Evolutionary conservation across 2,329 filamentous ascomycete species (phyloP).

Genomic region (Colletotrichum liriopes): DNA sequence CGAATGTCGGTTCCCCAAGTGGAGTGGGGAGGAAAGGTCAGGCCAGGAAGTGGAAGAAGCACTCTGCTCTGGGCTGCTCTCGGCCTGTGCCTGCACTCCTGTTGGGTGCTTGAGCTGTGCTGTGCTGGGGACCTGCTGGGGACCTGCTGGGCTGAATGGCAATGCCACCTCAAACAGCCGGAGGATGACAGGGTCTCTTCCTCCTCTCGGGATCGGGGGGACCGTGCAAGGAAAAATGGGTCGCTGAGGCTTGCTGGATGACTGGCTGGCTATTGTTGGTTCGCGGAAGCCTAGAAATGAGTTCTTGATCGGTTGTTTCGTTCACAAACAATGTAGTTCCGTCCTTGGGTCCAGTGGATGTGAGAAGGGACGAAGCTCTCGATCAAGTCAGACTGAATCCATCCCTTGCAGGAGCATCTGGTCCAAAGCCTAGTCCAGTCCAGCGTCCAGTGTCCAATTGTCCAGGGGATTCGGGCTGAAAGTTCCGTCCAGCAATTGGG

Average conservation of each 20-base stretch:
- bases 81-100: slow-evolving; percentile 9
- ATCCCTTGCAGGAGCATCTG: not conserved
- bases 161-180: slow-evolving; percentile 16
- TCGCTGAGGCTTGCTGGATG: slow-evolving; percentile 11
- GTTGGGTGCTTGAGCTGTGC: slow-evolving; percentile 7
- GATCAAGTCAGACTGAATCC: not conserved
- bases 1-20: slow-evolving; percentile 28
- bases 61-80: slow-evolving; percentile 12
- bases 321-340: not conserved
- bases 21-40: slow-evolving; percentile 19
- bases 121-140: slow-evolving; percentile 14
- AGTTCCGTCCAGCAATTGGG: not conserved
- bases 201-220: slow-evolving; percentile 21
- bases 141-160: not conserved
- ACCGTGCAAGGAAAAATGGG: slow-evolving; percentile 33
- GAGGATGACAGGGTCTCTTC: slow-evolving; percentile 20
- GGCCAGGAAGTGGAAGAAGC: slow-evolving; percentile 24
- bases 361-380: not conserved
- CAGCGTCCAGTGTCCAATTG: not conserved
- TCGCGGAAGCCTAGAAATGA: slow-evolving; percentile 24
- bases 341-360: not conserved
- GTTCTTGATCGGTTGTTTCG: slow-evolving; percentile 20
- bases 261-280: slow-evolving; percentile 26
- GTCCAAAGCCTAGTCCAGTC: not conserved
- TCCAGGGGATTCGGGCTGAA: not conserved